Percentiles rank a stretch among this genome's conserved stretches.
Evolutionary conservation across 2,329 filamentous ascomycete genomes (phyloP).

Genomic region (Sclerotinia subarctica): DNA sequence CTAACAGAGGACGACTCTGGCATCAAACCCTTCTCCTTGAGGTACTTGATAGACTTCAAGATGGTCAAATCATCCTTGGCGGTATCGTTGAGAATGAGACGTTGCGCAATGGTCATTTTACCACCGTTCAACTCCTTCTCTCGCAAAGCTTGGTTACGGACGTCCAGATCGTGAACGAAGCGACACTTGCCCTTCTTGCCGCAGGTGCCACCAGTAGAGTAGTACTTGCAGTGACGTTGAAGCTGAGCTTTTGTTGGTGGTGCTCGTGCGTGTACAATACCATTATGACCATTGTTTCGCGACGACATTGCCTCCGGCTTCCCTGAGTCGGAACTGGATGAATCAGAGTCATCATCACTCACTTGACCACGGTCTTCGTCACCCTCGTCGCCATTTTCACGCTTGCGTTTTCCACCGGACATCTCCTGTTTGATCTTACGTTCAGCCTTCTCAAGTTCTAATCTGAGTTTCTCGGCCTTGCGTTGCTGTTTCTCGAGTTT

Average conservation of each 20-base stretch:
- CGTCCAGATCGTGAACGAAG: slow-evolving; percentile 64
- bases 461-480: slow-evolving; percentile 59
- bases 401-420: slow-evolving; percentile 65
- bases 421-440: slow-evolving; percentile 39
- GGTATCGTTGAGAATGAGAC: slow-evolving; percentile 64
- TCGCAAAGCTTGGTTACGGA: slow-evolving; percentile 60
- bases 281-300: slow-evolving; percentile 38
- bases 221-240: slow-evolving; percentile 67
- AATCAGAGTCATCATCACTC: slow-evolving; percentile 35
- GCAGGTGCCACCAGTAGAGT: slow-evolving; percentile 64
- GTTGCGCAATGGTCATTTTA: slow-evolving; percentile 63
- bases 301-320: slow-evolving; percentile 58
- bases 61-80: slow-evolving; percentile 65
- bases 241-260: slow-evolving; percentile 57
- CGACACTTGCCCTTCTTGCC: slow-evolving; percentile 74
- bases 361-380: slow-evolving; percentile 52
- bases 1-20: slow-evolving; percentile 34
- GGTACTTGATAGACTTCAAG: slow-evolving; percentile 62
- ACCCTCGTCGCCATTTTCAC: slow-evolving; percentile 64
- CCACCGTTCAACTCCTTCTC: slow-evolving; percentile 64
- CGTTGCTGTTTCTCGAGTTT: slow-evolving; percentile 53
- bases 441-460: slow-evolving; percentile 67
- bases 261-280: slow-evolving; percentile 35
- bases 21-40: slow-evolving; percentile 49
- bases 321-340: slow-evolving; percentile 48